A percentile compares a stretch with the other conserved stretches of the same genome.
Conservation (phyloP, 2,329 filamentous ascomycete species). For the Xylariales sp. region DNA sequence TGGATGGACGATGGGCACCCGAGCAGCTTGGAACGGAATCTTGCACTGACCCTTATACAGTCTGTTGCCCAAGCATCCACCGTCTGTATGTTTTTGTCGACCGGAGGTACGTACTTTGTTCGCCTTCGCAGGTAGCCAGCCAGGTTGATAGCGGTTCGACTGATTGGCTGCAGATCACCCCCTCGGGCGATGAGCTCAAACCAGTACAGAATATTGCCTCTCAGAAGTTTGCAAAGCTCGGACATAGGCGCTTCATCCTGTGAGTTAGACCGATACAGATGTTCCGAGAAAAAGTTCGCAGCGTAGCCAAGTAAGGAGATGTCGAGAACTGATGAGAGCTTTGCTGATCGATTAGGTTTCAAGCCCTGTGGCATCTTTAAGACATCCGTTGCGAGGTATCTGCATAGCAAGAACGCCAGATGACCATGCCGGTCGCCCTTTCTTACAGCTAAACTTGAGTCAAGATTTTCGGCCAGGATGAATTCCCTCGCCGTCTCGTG, state of each 20-base stretch:
- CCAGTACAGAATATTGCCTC: neutral
- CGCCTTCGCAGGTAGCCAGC: conserved; percentile 20
- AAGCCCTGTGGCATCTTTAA: neutral
- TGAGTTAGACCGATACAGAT: neutral
- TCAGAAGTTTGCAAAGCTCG: neutral
- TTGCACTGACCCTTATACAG: conserved; percentile 25
- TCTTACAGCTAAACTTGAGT: neutral
- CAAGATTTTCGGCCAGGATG: neutral
- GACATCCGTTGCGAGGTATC: neutral
- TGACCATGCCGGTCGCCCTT: neutral
- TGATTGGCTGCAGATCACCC: neutral
- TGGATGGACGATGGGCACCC: conserved; percentile 28
- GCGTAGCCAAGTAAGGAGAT: neutral
- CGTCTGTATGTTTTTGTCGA: conserved; percentile 17
- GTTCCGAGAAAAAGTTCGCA: neutral
- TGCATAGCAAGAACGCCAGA: neutral
- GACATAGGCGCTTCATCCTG: neutral
- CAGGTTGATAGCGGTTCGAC: conserved; percentile 19
- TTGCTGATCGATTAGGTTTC: neutral
- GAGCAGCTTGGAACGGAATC: conserved; percentile 26
- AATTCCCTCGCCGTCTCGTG: neutral
- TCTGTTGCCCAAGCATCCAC: conserved; percentile 27
- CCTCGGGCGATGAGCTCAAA: neutral
- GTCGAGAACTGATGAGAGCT: neutral
- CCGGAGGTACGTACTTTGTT: conserved; percentile 17